phyloP scores from a whole-genome alignment of 2,329 filamentous ascomycete species.

The Pseudonectria foliicola region DNA sequence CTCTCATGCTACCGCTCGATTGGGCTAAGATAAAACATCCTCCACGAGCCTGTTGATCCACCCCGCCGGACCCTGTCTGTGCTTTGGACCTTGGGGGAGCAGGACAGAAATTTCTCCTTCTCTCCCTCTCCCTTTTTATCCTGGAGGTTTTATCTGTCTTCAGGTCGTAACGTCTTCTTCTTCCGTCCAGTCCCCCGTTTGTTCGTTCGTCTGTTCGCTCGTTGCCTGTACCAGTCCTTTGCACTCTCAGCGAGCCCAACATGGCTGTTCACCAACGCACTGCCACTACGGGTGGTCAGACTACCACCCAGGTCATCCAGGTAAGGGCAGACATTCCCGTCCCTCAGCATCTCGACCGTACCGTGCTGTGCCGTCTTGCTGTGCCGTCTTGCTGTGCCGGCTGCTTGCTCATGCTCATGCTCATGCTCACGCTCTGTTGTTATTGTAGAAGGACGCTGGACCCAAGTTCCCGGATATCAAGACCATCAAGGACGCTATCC shows the following conservation, averaged over 20 bases:
- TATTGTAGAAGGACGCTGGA: conserved; percentile 10
- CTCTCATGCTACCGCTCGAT: conserved; percentile 14
- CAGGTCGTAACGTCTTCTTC: too few relatives aligned
- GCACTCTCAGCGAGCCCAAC: neutral
- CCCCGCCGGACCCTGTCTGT: neutral
- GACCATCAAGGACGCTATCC: conserved; percentile 41
- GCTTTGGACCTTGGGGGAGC: too few relatives aligned
- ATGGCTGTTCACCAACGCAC: conserved; percentile 22
- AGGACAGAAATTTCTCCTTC: neutral
- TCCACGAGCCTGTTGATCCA: too few relatives aligned
- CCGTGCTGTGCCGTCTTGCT: too few relatives aligned
- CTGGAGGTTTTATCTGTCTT: too few relatives aligned
- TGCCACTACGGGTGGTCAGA: conserved; percentile 14
- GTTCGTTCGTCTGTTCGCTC: too few relatives aligned
- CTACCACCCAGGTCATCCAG: conserved; percentile 8
- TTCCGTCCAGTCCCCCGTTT: too few relatives aligned
- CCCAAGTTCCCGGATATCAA: conserved; percentile 23
- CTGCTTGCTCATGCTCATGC: too few relatives aligned
- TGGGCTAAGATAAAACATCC: conserved; percentile 12
- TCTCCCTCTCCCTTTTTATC: neutral
- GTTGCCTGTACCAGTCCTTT: too few relatives aligned
- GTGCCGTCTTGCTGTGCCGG: too few relatives aligned
- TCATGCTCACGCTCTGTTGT: neutral
- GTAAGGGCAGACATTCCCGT: conserved; percentile 5
- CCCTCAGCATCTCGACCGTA: neutral